A percentile compares a stretch with the other conserved stretches of the same genome.
These are phyloP conservation scores for Aspergillus ochraceoroseus DNA, from an alignment of 2,329 filamentous ascomycete genomes.

Conservation along the genomic window DNA sequence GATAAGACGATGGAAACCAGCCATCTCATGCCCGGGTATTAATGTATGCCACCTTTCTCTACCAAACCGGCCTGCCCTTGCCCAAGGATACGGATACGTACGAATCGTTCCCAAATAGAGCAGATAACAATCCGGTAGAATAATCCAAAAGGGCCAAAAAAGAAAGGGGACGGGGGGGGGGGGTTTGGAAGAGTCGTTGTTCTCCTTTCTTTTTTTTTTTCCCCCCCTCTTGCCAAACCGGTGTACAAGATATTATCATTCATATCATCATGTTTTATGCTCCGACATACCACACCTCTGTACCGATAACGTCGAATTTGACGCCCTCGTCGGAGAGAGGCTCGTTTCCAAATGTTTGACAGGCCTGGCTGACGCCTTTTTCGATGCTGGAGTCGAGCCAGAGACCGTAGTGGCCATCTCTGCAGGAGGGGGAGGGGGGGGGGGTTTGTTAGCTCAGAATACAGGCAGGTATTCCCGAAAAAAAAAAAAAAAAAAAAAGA, in stretches of 20 bases:
- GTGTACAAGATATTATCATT: too few relatives aligned
- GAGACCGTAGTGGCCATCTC: constrained; percentile 81
- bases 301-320: constrained; percentile 85
- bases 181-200: too few relatives aligned
- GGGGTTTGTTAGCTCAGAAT: too few relatives aligned
- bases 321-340: constrained; percentile 85
- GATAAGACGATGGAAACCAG: constrained; percentile 13
- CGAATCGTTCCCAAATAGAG: background rate
- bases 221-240: background rate
- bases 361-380: constrained; percentile 74
- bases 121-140: too few relatives aligned
- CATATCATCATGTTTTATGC: background rate
- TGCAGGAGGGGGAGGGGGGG: constrained; percentile 12
- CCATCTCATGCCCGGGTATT: constrained; percentile 13
- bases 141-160: too few relatives aligned
- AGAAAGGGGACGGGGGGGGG: too few relatives aligned
- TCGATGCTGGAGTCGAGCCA: constrained; percentile 88
- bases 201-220: too few relatives aligned
- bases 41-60: constrained; percentile 6
- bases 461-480: too few relatives aligned
- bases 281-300: constrained; percentile 91
- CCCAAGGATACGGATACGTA: too few relatives aligned
- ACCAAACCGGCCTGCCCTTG: background rate
- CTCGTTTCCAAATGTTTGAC: constrained; percentile 92
- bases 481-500: background rate